Conservation (phyloP, 2,329 filamentous ascomycete species). For the Cytospora piceicola region DNA sequence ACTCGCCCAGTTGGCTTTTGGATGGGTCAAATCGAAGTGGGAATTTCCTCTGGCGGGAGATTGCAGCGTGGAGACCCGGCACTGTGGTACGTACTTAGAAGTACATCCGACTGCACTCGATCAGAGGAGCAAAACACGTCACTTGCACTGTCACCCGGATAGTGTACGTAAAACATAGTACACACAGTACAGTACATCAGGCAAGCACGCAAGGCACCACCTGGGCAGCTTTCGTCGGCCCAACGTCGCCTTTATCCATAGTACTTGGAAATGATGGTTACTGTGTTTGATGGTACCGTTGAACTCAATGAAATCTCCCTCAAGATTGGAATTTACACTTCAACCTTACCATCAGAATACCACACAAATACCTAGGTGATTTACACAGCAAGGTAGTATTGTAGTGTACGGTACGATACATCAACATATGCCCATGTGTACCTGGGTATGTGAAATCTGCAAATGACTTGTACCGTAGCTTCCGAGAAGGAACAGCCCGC, state of each 20-base stretch:
- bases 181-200: background rate
- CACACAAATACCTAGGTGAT: background rate
- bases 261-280: no score
- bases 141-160: background rate
- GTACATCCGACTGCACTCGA: background rate
- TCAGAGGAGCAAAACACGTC: background rate
- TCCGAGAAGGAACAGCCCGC: slow-evolving; percentile 10
- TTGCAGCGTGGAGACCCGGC: background rate
- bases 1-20: background rate
- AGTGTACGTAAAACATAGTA: background rate
- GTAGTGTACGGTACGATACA: background rate
- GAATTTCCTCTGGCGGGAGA: background rate
- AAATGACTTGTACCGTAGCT: background rate
- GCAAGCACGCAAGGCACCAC: background rate
- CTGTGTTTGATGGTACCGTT: background rate
- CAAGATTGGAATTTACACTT: background rate
- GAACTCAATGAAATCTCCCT: background rate
- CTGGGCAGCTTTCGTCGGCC: background rate
- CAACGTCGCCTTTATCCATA: background rate
- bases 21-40: background rate
- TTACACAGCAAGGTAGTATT: background rate
- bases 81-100: background rate
- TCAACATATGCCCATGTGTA: background rate
- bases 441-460: background rate
- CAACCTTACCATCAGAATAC: background rate